Evolutionary conservation across 2,329 filamentous ascomycete species (phyloP).

Genomic region (Fusarium nematophilum): DNA sequence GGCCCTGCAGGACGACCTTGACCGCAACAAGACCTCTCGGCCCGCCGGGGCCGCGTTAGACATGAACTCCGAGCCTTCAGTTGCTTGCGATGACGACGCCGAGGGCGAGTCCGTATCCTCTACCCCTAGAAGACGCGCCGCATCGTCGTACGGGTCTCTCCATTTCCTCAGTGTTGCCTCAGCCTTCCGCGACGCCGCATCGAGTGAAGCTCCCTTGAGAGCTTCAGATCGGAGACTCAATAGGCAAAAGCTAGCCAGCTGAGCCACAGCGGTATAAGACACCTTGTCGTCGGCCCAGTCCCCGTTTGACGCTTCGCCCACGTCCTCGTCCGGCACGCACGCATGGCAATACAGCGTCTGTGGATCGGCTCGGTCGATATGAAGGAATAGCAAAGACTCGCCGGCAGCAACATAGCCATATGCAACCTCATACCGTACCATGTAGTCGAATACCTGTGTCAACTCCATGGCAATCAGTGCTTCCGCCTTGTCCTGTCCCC

Average conservation of each 20-base stretch:
- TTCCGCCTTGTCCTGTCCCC: conserved; percentile 6
- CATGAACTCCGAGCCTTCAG: conserved; percentile 4
- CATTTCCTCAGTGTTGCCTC: conserved; percentile 26
- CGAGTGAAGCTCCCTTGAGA: conserved; percentile 21
- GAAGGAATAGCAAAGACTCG: conserved; percentile 42
- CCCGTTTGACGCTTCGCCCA: conserved; percentile 6
- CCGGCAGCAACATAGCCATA: conserved; percentile 44
- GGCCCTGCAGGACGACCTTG: conserved; percentile 5
- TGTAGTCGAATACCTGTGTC: conserved; percentile 38
- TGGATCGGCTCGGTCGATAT: conserved; percentile 25
- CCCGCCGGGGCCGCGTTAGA: background rate
- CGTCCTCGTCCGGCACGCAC: conserved; percentile 22
- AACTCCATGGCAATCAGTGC: conserved; percentile 32
- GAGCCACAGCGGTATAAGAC: conserved; percentile 32
- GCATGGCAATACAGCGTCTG: conserved; percentile 33
- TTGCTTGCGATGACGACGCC: conserved; percentile 7
- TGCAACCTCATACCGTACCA: conserved; percentile 30
- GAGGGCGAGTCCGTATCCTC: conserved; percentile 6
- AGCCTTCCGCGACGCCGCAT: conserved; percentile 15
- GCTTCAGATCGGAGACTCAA: conserved; percentile 33
- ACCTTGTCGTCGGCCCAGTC: conserved; percentile 3
- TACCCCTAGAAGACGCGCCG: conserved; percentile 8
- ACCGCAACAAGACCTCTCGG: conserved; percentile 11
- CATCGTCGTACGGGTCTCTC: conserved; percentile 33
- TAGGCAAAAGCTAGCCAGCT: conserved; percentile 36